Base-by-base conservation (phyloP, 371 early-diverging fungal genomes). In the Cokeromyces recurvatus region DNA sequence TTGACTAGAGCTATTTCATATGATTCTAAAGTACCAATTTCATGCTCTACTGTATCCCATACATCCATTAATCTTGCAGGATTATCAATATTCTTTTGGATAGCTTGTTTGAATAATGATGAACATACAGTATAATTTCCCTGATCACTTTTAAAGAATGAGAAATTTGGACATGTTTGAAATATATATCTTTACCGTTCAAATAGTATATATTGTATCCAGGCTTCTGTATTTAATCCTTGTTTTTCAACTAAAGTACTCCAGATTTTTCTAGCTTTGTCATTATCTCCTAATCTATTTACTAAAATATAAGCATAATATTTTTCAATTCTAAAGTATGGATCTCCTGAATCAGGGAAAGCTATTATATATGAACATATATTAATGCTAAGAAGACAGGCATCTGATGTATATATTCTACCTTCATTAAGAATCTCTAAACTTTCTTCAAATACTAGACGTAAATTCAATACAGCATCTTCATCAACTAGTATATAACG, bases 261-360 rank as follows among this genome's bases (percentile, higher is more conserved):
- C 74, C 75, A 74, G 11, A 65, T 15, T 34, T 65, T 59, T 49
- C 62, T 51, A 15, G 66, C 66, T 32, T 59, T 59, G 1, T 57
- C 56, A 5, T 36, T 20, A 17, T 69, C 48, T 8, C 48, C 57
- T 7, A 65, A 32, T 27, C 57, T 41, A 8, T 50, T 57, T 11
- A 23, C 52, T 53, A 72, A 71, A 9, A 78, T 64, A 16, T 43
- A 66, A 1, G 81, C 62, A 56, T 62, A 58, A 15, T 60, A 68
- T 14, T 71, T 61, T 48, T 81, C 79, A n/a, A 85, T 57, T 0
- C 82, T 69, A 40, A 65, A 65, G 40, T 70, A 76, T 2, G 81
- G 77, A 49, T 82, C 80, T 8, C 58, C 62, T 0, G 51, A 38
- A 1, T 60, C 48, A 0, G 72, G 69, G 19, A 68, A 71, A 2